These are phyloP conservation scores for Pythium apleroticum DNA, from an alignment of 352 stramenopile genomes.

Conservation along the genomic window DNA sequence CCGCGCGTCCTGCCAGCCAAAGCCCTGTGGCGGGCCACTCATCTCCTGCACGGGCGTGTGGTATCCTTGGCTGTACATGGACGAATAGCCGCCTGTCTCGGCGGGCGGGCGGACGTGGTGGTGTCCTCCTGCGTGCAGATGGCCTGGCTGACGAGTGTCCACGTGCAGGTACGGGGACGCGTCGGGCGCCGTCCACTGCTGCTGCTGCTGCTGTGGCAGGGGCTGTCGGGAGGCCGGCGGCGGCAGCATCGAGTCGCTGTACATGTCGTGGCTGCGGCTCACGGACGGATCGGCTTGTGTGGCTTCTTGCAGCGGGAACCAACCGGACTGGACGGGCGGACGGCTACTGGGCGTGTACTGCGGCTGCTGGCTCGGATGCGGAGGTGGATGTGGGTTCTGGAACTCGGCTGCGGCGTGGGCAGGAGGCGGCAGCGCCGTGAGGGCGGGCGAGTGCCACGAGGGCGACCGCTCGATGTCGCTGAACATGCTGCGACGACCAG, in stretches of 20 bases:
- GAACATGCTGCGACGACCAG: slow-evolving; percentile 23
- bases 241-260: slow-evolving; percentile 16
- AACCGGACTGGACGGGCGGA: slow-evolving; percentile 40
- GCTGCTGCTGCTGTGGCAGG: slow-evolving; percentile 9
- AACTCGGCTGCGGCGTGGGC: slow-evolving; percentile 3
- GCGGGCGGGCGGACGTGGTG: slow-evolving; percentile 5
- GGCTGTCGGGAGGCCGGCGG: slow-evolving; percentile 2
- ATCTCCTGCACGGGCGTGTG: slow-evolving; percentile 18
- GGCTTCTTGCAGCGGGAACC: slow-evolving; percentile 49
- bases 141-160: not conserved
- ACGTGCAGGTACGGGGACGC: not conserved
- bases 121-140: not conserved
- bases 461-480: slow-evolving; percentile 32
- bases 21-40: not conserved
- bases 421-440: not conserved
- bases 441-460: slow-evolving; percentile 19
- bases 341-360: slow-evolving; percentile 15
- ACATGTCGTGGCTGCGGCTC: slow-evolving; percentile 19
- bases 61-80: slow-evolving; percentile 23
- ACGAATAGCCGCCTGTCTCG: slow-evolving; percentile 16
- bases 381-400: slow-evolving; percentile 6
- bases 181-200: not conserved
- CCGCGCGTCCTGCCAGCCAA: slow-evolving; percentile 26
- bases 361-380: slow-evolving; percentile 7
- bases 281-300: slow-evolving; percentile 12